These are phyloP conservation scores for Yamadazyma membranifaciens DNA, from an alignment of 1,139 yeast genomes.

Conservation along the genomic window DNA sequence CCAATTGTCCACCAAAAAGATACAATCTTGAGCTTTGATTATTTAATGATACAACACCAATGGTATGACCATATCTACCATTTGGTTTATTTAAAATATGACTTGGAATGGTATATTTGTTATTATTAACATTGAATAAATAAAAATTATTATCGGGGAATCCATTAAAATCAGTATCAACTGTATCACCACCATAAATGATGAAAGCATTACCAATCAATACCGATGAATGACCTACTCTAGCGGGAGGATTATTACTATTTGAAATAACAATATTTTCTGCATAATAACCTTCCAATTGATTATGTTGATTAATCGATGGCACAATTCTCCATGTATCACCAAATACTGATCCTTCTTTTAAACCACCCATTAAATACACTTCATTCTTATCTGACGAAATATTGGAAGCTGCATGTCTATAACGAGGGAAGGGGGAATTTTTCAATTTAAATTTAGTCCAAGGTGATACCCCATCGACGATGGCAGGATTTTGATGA, in stretches of 20 bases:
- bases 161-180: slow-evolving; percentile 75
- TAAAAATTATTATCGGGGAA: slow-evolving; percentile 86
- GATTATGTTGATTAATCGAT: slow-evolving; percentile 22
- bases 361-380: slow-evolving; percentile 91
- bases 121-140: slow-evolving; percentile 83
- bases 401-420: slow-evolving; percentile 82
- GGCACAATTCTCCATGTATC: slow-evolving; percentile 84
- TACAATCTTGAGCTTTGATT: slow-evolving; percentile 72
- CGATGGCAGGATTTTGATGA: background rate
- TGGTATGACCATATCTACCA: slow-evolving; percentile 93
- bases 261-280: slow-evolving; percentile 58
- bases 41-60: slow-evolving; percentile 57
- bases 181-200: slow-evolving; percentile 95
- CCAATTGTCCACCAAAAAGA: slow-evolving; percentile 94
- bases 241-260: slow-evolving; percentile 77
- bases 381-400: slow-evolving; percentile 80
- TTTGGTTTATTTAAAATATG: slow-evolving; percentile 82
- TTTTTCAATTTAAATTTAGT: slow-evolving; percentile 62
- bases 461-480: slow-evolving; percentile 66
- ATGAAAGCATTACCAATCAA: slow-evolving; percentile 94
- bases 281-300: slow-evolving; percentile 45
- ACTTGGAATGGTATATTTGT: slow-evolving; percentile 86
- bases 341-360: slow-evolving; percentile 90
- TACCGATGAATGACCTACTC: slow-evolving; percentile 94
- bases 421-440: slow-evolving; percentile 91